A percentile compares a stretch with the other conserved stretches of the same genome.
Conservation (phyloP, 2,329 filamentous ascomycete species). For the Periglandula ipomoeae region DNA sequence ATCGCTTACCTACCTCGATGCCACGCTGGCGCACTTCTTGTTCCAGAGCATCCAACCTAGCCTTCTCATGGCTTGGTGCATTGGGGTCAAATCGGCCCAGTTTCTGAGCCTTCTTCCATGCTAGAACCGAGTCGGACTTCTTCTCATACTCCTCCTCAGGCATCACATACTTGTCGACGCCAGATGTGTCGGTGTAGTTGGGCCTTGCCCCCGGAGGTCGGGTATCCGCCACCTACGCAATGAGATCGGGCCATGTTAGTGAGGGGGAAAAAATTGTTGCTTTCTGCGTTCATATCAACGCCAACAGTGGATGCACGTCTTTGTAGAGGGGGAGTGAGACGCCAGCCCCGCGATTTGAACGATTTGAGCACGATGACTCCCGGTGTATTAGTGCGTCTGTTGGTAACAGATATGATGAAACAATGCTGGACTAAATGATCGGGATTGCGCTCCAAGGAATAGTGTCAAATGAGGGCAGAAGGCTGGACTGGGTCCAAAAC, state of each 20-base stretch:
- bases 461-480: background rate
- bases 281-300: background rate
- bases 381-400: too few species aligned
- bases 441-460: background rate
- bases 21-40: slow-evolving; percentile 62
- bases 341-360: background rate
- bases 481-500: background rate
- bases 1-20: slow-evolving; percentile 54
- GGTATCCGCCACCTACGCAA: slow-evolving; percentile 62
- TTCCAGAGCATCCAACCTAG: slow-evolving; percentile 59
- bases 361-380: too few species aligned
- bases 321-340: background rate
- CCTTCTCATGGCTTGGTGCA: slow-evolving; percentile 63
- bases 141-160: slow-evolving; percentile 78
- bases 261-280: background rate
- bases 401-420: too few species aligned
- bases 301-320: background rate
- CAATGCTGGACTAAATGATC: background rate
- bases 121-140: slow-evolving; percentile 78
- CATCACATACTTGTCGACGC: slow-evolving; percentile 84
- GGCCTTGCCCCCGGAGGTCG: slow-evolving; percentile 65
- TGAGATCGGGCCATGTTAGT: slow-evolving; percentile 19
- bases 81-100: slow-evolving; percentile 92
- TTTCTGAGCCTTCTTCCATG: slow-evolving; percentile 92
- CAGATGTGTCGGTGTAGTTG: slow-evolving; percentile 73